phyloP scores from a whole-genome alignment of 176 grass and related monocot genomes.

The Eleusine indica region DNA sequence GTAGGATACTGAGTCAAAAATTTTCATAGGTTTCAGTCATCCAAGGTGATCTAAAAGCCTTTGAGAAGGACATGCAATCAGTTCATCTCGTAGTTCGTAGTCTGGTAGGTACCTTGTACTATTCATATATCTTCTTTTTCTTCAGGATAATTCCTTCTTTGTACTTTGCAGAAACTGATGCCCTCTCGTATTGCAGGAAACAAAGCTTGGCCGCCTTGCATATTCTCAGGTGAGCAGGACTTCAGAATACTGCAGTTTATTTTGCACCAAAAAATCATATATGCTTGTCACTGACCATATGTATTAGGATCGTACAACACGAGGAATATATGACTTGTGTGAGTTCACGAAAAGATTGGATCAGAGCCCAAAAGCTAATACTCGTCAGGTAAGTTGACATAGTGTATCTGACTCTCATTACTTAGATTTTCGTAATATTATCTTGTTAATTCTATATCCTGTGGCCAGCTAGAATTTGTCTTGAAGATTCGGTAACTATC shows the following conservation, averaged over 20 bases:
- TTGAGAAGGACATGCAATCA: conserved; percentile 82
- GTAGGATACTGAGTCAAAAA: conserved; percentile 14
- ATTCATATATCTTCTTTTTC: background rate
- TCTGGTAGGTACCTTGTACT: conserved; percentile 59
- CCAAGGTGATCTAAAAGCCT: conserved; percentile 70
- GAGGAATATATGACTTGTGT: conserved; percentile 81
- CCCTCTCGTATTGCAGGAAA: conserved; percentile 65
- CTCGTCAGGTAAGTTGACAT: conserved; percentile 52
- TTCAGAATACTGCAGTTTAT: conserved; percentile 11
- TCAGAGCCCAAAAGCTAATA: conserved; percentile 54
- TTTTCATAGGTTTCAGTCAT: conserved; percentile 66
- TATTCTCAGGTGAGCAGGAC: conserved; percentile 68
- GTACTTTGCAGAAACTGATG: conserved; percentile 45
- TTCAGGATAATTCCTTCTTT: conserved; percentile 22
- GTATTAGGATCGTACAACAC: conserved; percentile 67
- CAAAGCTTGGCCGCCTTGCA: conserved; percentile 74
- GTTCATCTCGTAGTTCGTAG: conserved; percentile 85
- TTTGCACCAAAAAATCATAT: conserved; percentile 22
- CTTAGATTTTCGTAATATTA: background rate
- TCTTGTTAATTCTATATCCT: background rate
- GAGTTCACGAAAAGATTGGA: conserved; percentile 82
- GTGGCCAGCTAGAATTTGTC: conserved; percentile 1
- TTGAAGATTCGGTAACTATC: background rate
- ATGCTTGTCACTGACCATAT: conserved; percentile 29
- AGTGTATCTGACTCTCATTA: conserved; percentile 13